Evolutionary conservation across 2,329 filamentous ascomycete genomes (phyloP), one percentile per base, ranked within the genome.

Genomic region (Pseudocercospora musae): DNA sequence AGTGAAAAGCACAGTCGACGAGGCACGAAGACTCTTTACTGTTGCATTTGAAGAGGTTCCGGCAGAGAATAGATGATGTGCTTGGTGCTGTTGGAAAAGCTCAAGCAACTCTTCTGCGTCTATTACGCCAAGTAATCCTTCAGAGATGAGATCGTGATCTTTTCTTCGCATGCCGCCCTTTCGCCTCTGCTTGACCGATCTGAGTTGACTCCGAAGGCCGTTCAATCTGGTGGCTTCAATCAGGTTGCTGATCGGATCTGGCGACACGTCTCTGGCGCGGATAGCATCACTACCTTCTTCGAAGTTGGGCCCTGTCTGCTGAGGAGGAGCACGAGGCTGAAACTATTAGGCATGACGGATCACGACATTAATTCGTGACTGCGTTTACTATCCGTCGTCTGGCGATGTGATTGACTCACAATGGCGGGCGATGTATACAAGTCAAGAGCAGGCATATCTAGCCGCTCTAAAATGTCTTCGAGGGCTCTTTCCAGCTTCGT

Each of bases 1-100:
- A 11, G 62, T 60, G 62, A 63, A 63, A 3, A 63, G 46, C 13
- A 63, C 62, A 2, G 62, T 63, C 3, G 62, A 63, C 13, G 62
- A 63, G 7, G 31, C 33, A 18, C 62, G 37, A 25, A 63, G 50
- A 11, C 18, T 37, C 20, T 57, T 58, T 1, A 63, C 46, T 25
- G 57, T 63, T 8, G 58, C 58, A 37, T 63, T 58, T 29, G 44
- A 15, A 10, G 40, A 23, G 13, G 60, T 57, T 2, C 37, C 56
- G 6, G 62, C 62, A 18, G 62, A 63, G 53, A 57, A 63, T 1
- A 63, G 42, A 20, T 60, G 62, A 29, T 53, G 40, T 9, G 57
- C 50, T n/a, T 60, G 53, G 13, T 48, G 23, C 10, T 18, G 50
- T 27, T 63, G 50, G 48, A 63, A 63, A 4, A 60, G 25, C 6